Evolutionary conservation across 768 basidiomycete species (phyloP).

Genomic region (Pleurotus tuber-regium): DNA sequence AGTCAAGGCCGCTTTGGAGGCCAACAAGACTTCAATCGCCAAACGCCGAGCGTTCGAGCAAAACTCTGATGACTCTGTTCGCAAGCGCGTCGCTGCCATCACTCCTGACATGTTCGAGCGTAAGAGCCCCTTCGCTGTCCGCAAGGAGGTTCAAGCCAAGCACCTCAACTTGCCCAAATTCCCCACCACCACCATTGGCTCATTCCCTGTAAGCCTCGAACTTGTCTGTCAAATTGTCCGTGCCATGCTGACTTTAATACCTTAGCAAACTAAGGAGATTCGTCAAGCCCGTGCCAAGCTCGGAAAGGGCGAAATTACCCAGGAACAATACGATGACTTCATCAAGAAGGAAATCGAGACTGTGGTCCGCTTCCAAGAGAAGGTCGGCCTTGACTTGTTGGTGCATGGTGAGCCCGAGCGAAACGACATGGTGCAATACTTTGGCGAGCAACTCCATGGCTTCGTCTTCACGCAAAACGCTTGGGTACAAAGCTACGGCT

Average conservation of each 20-base stretch:
- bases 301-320: constrained; percentile 85
- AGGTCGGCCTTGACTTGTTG: constrained; percentile 91
- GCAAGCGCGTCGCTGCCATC: constrained; percentile 93
- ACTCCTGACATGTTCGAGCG: constrained; percentile 83
- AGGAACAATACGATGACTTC: constrained; percentile 91
- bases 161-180: constrained; percentile 92
- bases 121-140: constrained; percentile 83
- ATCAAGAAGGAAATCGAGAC: constrained; percentile 96
- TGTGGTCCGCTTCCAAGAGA: constrained; percentile 97
- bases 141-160: constrained; percentile 87
- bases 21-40: constrained; percentile 85
- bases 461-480: constrained; percentile 99
- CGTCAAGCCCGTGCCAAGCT: constrained; percentile 95
- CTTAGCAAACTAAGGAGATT: constrained; percentile 97
- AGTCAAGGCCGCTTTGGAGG: constrained; percentile 74
- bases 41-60: constrained; percentile 94
- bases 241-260: constrained; percentile 16
- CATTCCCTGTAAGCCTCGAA: constrained; percentile 76
- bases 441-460: constrained; percentile 91
- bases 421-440: constrained; percentile 99
- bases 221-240: neutral
- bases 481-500: constrained; percentile 99
- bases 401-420: constrained; percentile 99
- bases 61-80: constrained; percentile 90
- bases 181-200: constrained; percentile 98